These are phyloP conservation scores for Fusarium protoensiforme DNA, from an alignment of 2,329 filamentous ascomycete species.

Conservation along the genomic window DNA sequence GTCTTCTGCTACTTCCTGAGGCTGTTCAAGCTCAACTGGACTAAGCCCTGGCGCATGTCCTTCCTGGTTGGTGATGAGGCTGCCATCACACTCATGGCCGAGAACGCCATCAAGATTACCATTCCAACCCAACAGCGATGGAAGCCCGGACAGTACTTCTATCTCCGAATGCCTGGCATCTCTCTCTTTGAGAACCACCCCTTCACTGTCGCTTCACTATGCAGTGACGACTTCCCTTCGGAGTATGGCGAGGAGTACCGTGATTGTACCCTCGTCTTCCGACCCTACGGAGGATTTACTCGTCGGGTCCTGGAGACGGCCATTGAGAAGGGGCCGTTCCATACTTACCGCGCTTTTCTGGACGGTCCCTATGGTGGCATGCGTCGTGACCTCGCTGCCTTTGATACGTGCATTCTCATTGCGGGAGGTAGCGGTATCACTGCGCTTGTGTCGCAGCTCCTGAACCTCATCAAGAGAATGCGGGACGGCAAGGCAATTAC, in stretches of 20 bases:
- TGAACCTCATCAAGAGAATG: slow-evolving; percentile 97
- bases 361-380: slow-evolving; percentile 97
- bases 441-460: slow-evolving; percentile 87
- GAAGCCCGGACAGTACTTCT: slow-evolving; percentile 94
- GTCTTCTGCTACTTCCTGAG: slow-evolving; percentile 77
- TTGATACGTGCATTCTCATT: slow-evolving; percentile 92
- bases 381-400: slow-evolving; percentile 88
- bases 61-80: slow-evolving; percentile 93
- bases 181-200: slow-evolving; percentile 93
- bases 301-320: slow-evolving; percentile 84
- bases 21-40: slow-evolving; percentile 90
- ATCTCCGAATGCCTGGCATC: slow-evolving; percentile 92
- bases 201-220: slow-evolving; percentile 93
- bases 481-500: slow-evolving; percentile 94
- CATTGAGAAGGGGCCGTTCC: slow-evolving; percentile 86
- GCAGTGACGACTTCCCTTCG: slow-evolving; percentile 92
- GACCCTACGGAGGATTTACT: slow-evolving; percentile 92
- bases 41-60: slow-evolving; percentile 79
- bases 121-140: slow-evolving; percentile 93
- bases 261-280: slow-evolving; percentile 91
- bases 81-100: slow-evolving; percentile 86
- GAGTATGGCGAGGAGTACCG: slow-evolving; percentile 89
- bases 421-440: slow-evolving; percentile 96
- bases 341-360: slow-evolving; percentile 91
- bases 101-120: slow-evolving; percentile 95